Evolutionary conservation across 352 stramenopile genomes (phyloP), one percentile per base, ranked within the genome.

Genomic region (Phytopythium boreale): DNA sequence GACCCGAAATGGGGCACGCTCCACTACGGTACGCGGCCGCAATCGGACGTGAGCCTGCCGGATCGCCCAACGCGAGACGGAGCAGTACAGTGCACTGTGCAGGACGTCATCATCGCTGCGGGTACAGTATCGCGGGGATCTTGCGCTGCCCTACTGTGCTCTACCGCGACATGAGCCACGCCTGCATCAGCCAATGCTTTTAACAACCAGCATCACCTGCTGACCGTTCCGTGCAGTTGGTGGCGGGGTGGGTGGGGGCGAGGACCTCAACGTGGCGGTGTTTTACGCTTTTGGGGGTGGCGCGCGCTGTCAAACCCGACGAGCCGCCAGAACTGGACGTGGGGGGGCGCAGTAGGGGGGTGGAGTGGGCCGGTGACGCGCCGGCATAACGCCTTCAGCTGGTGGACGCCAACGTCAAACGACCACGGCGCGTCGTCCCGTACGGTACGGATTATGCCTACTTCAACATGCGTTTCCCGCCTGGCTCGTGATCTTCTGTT

Each of bases 391-490:
- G 6, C 43, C 19, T n/a, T 46, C 39, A 46, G 39, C 39, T 56
- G 26, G 12, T 37, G 50, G 24, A 22, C 29, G 26, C 8, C 5
- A 24, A 14, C 50, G 51, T 58, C 51, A 58, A 58, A 52, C 37
- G 56, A 50, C 31, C 26, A n/a, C n/a, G n/a, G n/a, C n/a, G n/a
- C n/a, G n/a, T n/a, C n/a, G 8, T 4, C 20, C 26, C 53, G 44
- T 50, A 26, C 19, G 17, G 19, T 55, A 22, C 22, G 27, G 22
- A 36, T n/a, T 34, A 34, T 36, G 39, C 39, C 14, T 26, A 46
- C 36, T 61, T 61, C 56, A 61, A 61, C 56, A 61, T 61, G 56
- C 56, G 43, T 58, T 58, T 58, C 51, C 22, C 22, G 26, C n/a
- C 12, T 52, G 9, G 46, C 14, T n/a, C 39, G 39, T n/a, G 37